phyloP scores from a whole-genome alignment of 2,329 filamentous ascomycete genomes.

The Clarireedia paspali region DNA sequence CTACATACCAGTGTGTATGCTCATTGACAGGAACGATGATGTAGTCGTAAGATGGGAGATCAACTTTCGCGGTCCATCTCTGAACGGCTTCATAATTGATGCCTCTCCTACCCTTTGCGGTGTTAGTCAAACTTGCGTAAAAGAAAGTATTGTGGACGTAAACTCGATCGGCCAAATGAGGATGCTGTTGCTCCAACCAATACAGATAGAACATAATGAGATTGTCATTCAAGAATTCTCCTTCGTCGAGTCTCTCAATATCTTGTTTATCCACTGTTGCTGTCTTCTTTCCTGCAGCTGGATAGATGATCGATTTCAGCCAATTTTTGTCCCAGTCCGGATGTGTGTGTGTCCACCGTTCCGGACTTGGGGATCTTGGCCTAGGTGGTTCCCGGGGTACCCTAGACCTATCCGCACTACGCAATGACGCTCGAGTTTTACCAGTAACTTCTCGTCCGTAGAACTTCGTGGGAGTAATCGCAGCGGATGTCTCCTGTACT shows the following conservation, averaged over 20 bases:
- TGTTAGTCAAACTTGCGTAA: slow-evolving; percentile 66
- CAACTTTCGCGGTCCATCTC: slow-evolving; percentile 78
- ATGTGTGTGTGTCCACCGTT: slow-evolving; percentile 44
- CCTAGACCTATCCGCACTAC: background rate
- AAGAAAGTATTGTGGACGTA: slow-evolving; percentile 95
- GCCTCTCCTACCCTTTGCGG: slow-evolving; percentile 42
- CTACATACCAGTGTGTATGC: slow-evolving; percentile 82
- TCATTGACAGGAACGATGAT: slow-evolving; percentile 91
- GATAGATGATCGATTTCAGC: slow-evolving; percentile 54
- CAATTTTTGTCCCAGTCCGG: slow-evolving; percentile 45
- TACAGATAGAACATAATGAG: slow-evolving; percentile 82
- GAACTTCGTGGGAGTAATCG: background rate
- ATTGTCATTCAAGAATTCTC: slow-evolving; percentile 86
- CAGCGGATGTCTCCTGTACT: background rate
- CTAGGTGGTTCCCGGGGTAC: background rate
- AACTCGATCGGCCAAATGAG: slow-evolving; percentile 54
- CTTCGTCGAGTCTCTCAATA: slow-evolving; percentile 70
- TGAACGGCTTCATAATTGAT: slow-evolving; percentile 83
- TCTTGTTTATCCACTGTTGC: slow-evolving; percentile 65
- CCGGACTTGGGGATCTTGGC: slow-evolving; percentile 16
- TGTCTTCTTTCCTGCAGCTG: slow-evolving; percentile 47
- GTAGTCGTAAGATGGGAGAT: slow-evolving; percentile 81
- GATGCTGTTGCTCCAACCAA: slow-evolving; percentile 54
- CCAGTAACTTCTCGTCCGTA: background rate
- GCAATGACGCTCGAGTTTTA: slow-evolving; percentile 13